Conservation (phyloP, 768 basidiomycete genomes). For the Cantharellus anzutake region DNA sequence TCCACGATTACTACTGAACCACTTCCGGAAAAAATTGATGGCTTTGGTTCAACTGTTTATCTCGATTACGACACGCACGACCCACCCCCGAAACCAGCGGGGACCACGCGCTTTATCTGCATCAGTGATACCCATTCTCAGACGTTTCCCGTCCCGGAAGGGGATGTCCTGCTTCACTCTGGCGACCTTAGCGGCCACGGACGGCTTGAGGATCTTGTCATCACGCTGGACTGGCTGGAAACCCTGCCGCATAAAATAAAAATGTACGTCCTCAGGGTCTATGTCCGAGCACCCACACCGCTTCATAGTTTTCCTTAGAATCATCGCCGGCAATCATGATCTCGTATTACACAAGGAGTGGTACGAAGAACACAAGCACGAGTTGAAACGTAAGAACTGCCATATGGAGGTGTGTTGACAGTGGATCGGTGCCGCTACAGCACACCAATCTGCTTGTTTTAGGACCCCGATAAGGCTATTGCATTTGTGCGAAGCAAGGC, state of each 20-base stretch:
- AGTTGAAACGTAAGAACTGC: not conserved
- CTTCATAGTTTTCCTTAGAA: not conserved
- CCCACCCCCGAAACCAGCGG: constrained; percentile 1
- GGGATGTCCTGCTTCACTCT: constrained; percentile 11
- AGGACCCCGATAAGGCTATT: constrained; percentile 1
- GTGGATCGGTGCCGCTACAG: no score
- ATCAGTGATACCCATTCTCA: constrained; percentile 11
- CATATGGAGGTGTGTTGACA: not conserved
- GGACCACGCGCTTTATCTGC: constrained; percentile 11
- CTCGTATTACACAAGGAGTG: constrained; percentile 1
- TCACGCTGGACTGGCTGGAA: constrained; percentile 4
- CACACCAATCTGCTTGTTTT: not conserved
- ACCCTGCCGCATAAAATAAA: constrained; percentile 5
- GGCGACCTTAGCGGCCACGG: constrained; percentile 10
- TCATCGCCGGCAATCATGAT: constrained; percentile 10
- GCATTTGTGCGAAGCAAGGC: constrained; percentile 2
- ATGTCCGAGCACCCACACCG: not conserved
- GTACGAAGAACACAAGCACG: not conserved
- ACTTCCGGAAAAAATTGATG: not conserved
- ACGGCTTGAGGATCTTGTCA: not conserved
- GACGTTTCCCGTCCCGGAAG: constrained; percentile 10
- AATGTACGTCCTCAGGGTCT: constrained; percentile 5
- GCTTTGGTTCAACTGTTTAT: not conserved
- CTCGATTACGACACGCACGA: constrained; percentile 4
- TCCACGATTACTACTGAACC: not conserved